Evolutionary conservation across 176 grass and related monocot genomes (phyloP).

Genomic region (Ensete glaucum): DNA sequence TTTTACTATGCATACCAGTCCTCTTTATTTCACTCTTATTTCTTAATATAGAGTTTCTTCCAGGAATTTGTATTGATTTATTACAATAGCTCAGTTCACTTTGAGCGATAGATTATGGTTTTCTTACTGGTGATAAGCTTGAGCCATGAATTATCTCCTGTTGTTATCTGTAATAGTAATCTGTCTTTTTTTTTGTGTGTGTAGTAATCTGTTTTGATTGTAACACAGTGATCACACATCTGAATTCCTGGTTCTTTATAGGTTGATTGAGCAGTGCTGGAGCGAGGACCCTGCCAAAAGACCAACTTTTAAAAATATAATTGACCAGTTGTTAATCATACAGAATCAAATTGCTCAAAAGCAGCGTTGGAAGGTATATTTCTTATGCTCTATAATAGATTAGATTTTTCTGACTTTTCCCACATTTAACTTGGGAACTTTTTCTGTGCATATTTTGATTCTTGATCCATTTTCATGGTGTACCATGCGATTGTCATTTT

Average conservation of each 20-base stretch:
- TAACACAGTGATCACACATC: not conserved
- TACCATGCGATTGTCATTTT: not conserved
- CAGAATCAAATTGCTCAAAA: slow-evolving; percentile 49
- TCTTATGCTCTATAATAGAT: not conserved
- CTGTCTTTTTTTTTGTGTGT: not conserved
- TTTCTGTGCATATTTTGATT: not conserved
- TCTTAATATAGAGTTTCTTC: no score
- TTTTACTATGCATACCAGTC: no score
- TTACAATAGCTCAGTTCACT: no score
- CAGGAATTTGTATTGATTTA: no score
- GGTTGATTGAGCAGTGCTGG: slow-evolving; percentile 94
- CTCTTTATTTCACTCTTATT: no score
- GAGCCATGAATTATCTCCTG: not conserved
- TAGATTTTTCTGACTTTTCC: not conserved
- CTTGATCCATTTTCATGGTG: not conserved
- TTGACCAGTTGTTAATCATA: slow-evolving; percentile 49
- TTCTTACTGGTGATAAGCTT: not conserved
- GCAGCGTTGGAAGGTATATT: slow-evolving; percentile 71
- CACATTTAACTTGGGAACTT: not conserved
- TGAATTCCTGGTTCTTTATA: slow-evolving; percentile 18
- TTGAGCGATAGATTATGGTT: not conserved
- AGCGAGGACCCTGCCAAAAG: slow-evolving; percentile 69
- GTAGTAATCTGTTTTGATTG: not conserved
- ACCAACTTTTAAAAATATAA: slow-evolving; percentile 66
- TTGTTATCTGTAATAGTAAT: not conserved